These are phyloP conservation scores for Phaeosphaeria sp. DNA, from an alignment of 2,329 filamentous ascomycete genomes.

Conservation along the genomic window DNA sequence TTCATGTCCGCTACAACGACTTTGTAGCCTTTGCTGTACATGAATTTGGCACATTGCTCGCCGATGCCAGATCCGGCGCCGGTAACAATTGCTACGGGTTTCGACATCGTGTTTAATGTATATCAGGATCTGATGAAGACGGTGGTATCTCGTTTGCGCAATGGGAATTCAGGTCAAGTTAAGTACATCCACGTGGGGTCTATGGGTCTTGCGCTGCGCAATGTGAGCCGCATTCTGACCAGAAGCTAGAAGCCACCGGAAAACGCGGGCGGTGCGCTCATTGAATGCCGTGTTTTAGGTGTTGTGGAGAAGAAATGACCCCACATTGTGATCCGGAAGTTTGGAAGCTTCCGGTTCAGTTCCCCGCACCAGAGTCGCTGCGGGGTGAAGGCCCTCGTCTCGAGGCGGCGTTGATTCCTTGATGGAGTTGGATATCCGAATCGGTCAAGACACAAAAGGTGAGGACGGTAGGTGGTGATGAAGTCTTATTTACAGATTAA, in stretches of 20 bases:
- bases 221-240: not conserved
- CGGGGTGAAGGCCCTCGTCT: constrained; percentile 7
- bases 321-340: constrained; percentile 13
- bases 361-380: constrained; percentile 17
- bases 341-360: not conserved
- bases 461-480: too few relatives aligned
- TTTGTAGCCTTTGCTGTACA: constrained; percentile 47
- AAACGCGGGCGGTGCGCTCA: not conserved
- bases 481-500: too few relatives aligned
- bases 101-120: constrained; percentile 33
- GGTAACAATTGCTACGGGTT: constrained; percentile 54
- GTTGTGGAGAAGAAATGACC: constrained; percentile 11
- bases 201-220: not conserved
- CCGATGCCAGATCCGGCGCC: constrained; percentile 56
- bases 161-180: not conserved
- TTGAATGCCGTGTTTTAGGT: constrained; percentile 4
- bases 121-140: not conserved
- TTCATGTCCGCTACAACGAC: constrained; percentile 57
- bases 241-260: not conserved
- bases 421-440: not conserved
- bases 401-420: not conserved
- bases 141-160: not conserved
- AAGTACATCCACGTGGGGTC: not conserved
- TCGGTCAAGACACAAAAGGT: too few relatives aligned
- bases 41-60: constrained; percentile 52